Evolutionary conservation across 768 basidiomycete genomes (phyloP).

Genomic region (Boletus barrowsii): DNA sequence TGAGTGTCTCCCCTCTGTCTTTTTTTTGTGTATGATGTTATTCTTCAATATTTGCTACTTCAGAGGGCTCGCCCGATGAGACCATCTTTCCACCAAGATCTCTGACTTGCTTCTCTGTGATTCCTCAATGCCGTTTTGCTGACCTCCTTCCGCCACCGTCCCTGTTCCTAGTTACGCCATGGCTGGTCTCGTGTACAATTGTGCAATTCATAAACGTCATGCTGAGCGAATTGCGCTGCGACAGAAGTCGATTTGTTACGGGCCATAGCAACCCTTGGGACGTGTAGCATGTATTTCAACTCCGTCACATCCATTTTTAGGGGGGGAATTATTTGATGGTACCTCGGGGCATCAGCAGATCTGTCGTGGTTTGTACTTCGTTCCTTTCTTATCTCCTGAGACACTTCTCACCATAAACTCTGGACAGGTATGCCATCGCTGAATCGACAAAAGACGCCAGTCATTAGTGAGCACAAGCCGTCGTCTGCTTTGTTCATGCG

Average conservation of each 20-base stretch:
- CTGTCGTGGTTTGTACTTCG: neutral
- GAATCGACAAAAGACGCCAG: constrained; percentile 40
- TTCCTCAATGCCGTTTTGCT: neutral
- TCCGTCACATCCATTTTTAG: too few relatives aligned
- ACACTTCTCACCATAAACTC: neutral
- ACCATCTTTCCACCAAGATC: constrained; percentile 68
- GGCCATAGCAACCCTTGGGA: neutral
- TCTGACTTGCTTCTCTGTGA: constrained; percentile 40
- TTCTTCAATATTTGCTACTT: constrained; percentile 66
- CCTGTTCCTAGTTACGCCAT: neutral
- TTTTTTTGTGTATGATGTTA: constrained; percentile 38
- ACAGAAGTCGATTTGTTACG: too few relatives aligned
- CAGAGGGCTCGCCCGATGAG: constrained; percentile 59
- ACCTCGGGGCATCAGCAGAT: too few relatives aligned
- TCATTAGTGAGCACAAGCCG: constrained; percentile 56
- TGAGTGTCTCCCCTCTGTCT: constrained; percentile 12
- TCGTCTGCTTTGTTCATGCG: neutral
- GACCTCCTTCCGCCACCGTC: constrained; percentile 1
- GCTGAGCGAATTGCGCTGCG: neutral
- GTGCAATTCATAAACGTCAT: neutral
- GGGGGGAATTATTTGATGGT: too few relatives aligned
- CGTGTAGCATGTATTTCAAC: neutral
- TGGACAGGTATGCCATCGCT: constrained; percentile 14
- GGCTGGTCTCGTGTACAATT: neutral
- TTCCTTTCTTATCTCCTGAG: neutral